Evolutionary conservation across 164 flowering plant species (phyloP).

Genomic region (Annona cherimola): DNA sequence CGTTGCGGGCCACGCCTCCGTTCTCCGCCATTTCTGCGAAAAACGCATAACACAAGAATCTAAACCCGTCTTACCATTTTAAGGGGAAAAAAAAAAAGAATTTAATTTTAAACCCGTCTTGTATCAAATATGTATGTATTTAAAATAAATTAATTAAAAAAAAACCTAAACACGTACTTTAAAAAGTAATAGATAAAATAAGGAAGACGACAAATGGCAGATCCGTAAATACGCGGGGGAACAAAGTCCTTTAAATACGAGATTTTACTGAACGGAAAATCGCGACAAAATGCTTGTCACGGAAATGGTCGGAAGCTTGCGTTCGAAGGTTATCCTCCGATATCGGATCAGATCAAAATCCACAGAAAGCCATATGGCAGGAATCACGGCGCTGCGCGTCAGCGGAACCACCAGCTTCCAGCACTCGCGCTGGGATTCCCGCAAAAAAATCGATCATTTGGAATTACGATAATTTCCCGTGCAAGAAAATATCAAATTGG

Average conservation of each 20-base stretch:
- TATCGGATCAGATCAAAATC: no score
- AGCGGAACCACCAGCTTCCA: not conserved
- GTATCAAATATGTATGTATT: no score
- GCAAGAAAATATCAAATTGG: not conserved
- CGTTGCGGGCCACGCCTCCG: conserved; percentile 23
- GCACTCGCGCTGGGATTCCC: not conserved
- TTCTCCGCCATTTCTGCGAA: conserved; percentile 28
- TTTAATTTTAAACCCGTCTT: no score
- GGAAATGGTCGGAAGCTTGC: not conserved
- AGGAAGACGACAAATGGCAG: conserved; percentile 1
- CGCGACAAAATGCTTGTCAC: not conserved
- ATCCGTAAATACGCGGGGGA: not conserved
- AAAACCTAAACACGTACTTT: no score
- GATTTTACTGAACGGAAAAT: not conserved
- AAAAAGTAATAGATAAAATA: no score
- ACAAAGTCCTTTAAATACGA: no score
- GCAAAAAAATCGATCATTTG: not conserved
- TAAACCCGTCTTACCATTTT: no score
- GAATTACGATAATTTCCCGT: no score
- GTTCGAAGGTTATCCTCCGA: not conserved
- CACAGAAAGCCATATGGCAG: no score
- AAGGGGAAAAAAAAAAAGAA: not conserved
- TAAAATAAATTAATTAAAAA: no score
- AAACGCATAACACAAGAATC: not conserved
- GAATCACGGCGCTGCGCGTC: not conserved